Evolutionary conservation across 306 rosid species (phyloP), one percentile per base, ranked within the genome.

Genomic region (Echinosophora koreensis): DNA sequence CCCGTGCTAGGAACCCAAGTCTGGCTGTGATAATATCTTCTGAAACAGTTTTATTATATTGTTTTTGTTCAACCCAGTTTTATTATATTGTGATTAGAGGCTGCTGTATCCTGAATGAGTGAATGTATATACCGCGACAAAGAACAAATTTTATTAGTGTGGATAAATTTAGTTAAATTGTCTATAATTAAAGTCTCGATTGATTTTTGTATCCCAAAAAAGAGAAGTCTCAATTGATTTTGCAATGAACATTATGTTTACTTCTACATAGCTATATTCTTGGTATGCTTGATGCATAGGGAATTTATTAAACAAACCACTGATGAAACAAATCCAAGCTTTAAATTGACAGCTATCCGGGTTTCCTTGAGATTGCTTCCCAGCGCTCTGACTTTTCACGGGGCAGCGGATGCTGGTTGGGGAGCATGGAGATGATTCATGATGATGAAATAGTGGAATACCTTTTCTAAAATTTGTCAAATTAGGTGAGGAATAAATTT

Each of bases 61-160:
- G 77, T 64, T n/a, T n/a, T n/a, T n/a, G n/a, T n/a, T n/a, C n/a
- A n/a, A n/a, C n/a, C n/a, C 62, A 35, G 66, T 58, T 51, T 11
- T 68, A 60, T 50, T 16, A 12, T 77, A n/a, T 50, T 57, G 77
- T 64, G 72, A 74, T 75, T 66, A 51, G 77, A 66, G 74, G 30
- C 73, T 72, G 47, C 22, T 81, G 82, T 74, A 73, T 73, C 42
- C 60, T 14, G 63, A 68, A n/a, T n/a, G n/a, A n/a, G n/a, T n/a
- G n/a, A n/a, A 28, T 65, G 79, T 77, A 80, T 71, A 83, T 77
- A 75, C 81, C 47, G 38, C 66, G 17, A 32, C 68, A 50, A 59
- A 44, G 70, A 80, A 51, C 73, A 73, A 44, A 28, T 57, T 42
- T 65, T 49, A 13, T 67, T 62, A 38, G 74, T 70, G 80, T 51